These are phyloP conservation scores for Apiotrichum gracile DNA, from an alignment of 1,284 basidiomycete genomes.

Conservation along the genomic window DNA sequence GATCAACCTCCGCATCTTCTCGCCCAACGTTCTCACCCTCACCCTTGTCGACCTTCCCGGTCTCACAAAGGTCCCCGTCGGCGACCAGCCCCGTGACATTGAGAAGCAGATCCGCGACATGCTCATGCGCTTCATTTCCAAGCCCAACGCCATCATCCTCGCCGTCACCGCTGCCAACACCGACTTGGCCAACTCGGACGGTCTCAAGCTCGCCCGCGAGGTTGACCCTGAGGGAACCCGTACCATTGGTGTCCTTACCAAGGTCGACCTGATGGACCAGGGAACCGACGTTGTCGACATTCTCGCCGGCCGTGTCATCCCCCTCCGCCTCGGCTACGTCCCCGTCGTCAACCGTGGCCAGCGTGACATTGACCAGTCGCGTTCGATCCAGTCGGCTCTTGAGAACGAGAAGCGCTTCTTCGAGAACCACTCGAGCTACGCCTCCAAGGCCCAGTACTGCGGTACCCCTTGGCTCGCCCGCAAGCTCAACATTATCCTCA, in stretches of 20 bases:
- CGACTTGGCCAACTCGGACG: slow-evolving; percentile 97
- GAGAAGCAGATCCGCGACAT: slow-evolving; percentile 97
- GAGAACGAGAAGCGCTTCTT: slow-evolving; percentile 90
- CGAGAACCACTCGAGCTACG: slow-evolving; percentile 86
- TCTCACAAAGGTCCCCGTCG: slow-evolving; percentile 88
- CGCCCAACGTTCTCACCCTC: slow-evolving; percentile 91
- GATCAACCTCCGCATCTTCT: slow-evolving; percentile 95
- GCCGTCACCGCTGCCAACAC: slow-evolving; percentile 95
- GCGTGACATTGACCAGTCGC: slow-evolving; percentile 85
- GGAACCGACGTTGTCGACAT: slow-evolving; percentile 99
- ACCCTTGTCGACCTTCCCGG: slow-evolving; percentile 96
- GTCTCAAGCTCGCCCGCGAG: slow-evolving; percentile 90
- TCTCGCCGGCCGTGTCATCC: slow-evolving; percentile 89
- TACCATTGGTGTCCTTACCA: slow-evolving; percentile 96
- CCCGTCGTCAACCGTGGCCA: slow-evolving; percentile 97
- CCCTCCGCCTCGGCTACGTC: slow-evolving; percentile 90
- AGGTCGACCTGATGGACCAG: slow-evolving; percentile 95
- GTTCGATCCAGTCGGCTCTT: slow-evolving; percentile 75
- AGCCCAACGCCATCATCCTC: slow-evolving; percentile 74
- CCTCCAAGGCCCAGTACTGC: slow-evolving; percentile 89
- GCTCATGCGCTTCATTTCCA: slow-evolving; percentile 91
- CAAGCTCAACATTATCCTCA: slow-evolving; percentile 96
- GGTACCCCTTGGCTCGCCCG: slow-evolving; percentile 96
- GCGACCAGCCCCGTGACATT: slow-evolving; percentile 95
- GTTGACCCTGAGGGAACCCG: slow-evolving; percentile 91